Percentiles rank a stretch among this genome's conserved stretches.
Evolutionary conservation across 495 filamentous ascomycete species (phyloP).

Genomic region (Aspergillus wentii): DNA sequence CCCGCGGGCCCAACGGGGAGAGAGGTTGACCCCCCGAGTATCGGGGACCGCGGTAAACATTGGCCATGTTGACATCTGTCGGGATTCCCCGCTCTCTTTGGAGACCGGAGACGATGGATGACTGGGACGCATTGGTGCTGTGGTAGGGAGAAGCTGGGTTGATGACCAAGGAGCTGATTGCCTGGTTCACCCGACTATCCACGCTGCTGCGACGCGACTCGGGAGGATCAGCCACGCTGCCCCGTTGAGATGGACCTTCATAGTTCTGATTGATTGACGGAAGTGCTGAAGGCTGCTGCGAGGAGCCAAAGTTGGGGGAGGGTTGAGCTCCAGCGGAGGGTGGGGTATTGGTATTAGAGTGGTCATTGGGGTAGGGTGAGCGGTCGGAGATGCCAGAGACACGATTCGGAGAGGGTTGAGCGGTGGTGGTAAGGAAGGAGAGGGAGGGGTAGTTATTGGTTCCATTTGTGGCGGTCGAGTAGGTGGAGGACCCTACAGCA

Average conservation of each 20-base stretch:
- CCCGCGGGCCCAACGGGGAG: conserved; percentile 43
- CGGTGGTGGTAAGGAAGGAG: conserved; percentile 42
- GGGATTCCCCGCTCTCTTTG: conserved; percentile 50
- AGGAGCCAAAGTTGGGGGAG: conserved; percentile 36
- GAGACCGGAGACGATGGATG: conserved; percentile 64
- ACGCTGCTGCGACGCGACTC: conserved; percentile 71
- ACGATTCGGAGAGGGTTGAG: conserved; percentile 48
- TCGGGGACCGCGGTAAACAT: conserved; percentile 55
- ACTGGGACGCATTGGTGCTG: conserved; percentile 71
- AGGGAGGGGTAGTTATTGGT: conserved; percentile 46
- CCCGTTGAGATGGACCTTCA: conserved; percentile 40
- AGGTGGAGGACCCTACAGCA: conserved; percentile 47
- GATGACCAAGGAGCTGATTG: conserved; percentile 64
- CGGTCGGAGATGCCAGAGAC: conserved; percentile 40
- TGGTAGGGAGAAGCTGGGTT: conserved; percentile 65
- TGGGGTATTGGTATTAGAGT: conserved; percentile 39
- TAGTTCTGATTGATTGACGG: conserved; percentile 50
- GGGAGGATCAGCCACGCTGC: conserved; percentile 40
- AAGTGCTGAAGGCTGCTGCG: conserved; percentile 36
- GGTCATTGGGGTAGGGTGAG: conserved; percentile 36
- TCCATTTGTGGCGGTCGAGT: conserved; percentile 46
- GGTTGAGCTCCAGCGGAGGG: conserved; percentile 42
- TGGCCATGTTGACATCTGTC: conserved; percentile 37
- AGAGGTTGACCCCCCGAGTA: conserved; percentile 42
- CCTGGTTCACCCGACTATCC: conserved; percentile 70